phyloP scores from a whole-genome alignment of 2,329 filamentous ascomycete genomes.

The Cordyceps pruinosa region DNA sequence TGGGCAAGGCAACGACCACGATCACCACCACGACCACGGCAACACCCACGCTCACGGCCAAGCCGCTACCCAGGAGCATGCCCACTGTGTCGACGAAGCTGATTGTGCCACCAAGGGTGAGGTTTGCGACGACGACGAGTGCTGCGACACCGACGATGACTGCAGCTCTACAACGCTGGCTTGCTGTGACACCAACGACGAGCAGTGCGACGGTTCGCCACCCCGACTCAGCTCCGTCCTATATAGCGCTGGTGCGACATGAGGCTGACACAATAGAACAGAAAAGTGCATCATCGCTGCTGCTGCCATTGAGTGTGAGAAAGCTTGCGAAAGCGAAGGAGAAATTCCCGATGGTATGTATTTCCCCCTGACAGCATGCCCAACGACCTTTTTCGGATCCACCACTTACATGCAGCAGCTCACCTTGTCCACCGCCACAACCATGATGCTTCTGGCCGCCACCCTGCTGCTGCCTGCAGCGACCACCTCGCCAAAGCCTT shows the following conservation, averaged over 20 bases:
- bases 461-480: slow-evolving; percentile 23
- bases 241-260: neutral
- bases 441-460: slow-evolving; percentile 23
- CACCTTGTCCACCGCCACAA: slow-evolving; percentile 16
- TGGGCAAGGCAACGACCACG: neutral
- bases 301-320: slow-evolving; percentile 25
- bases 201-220: slow-evolving; percentile 21
- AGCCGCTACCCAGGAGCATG: slow-evolving; percentile 2
- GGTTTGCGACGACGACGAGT: slow-evolving; percentile 15
- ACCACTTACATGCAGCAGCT: slow-evolving; percentile 14
- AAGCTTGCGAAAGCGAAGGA: slow-evolving; percentile 21
- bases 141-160: slow-evolving; percentile 17
- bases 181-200: slow-evolving; percentile 23
- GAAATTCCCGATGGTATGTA: slow-evolving; percentile 6
- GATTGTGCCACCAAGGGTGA: slow-evolving; percentile 9
- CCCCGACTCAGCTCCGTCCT: neutral
- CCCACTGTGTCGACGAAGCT: slow-evolving; percentile 5
- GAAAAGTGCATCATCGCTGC: slow-evolving; percentile 27
- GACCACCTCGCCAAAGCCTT: slow-evolving; percentile 27
- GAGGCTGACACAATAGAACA: slow-evolving; percentile 5
- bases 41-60: slow-evolving; percentile 9
- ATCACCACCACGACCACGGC: neutral
- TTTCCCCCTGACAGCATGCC: neutral
- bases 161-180: slow-evolving; percentile 16
- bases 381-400: no score